These are phyloP conservation scores for Xylaria sp. DNA, from an alignment of 2,329 filamentous ascomycete genomes.

Conservation along the genomic window DNA sequence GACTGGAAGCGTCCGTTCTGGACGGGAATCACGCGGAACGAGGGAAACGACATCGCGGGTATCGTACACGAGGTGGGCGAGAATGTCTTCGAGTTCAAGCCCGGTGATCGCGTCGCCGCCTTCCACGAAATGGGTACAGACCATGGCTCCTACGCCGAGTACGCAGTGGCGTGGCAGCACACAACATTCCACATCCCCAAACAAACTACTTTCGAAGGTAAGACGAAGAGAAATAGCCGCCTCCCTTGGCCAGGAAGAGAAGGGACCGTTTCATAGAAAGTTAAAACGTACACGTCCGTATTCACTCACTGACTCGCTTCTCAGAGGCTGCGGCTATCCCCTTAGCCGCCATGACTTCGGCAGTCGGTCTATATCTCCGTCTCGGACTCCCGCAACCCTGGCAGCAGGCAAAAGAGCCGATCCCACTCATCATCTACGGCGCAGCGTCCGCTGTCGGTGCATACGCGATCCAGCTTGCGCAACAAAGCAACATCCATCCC, in stretches of 20 bases:
- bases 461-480: constrained; percentile 67
- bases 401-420: constrained; percentile 49
- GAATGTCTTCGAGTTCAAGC: constrained; percentile 66
- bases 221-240: neutral
- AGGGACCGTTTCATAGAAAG: too few species aligned
- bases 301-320: neutral
- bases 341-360: constrained; percentile 64
- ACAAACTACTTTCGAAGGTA: constrained; percentile 61
- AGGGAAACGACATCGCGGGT: constrained; percentile 66
- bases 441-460: constrained; percentile 66
- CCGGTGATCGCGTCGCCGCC: constrained; percentile 59
- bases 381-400: constrained; percentile 62
- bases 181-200: constrained; percentile 66
- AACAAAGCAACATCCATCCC: constrained; percentile 66
- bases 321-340: constrained; percentile 66
- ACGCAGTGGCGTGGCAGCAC: constrained; percentile 64
- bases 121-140: constrained; percentile 63
- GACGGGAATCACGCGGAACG: constrained; percentile 50
- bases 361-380: constrained; percentile 59
- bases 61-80: constrained; percentile 64
- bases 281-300: neutral
- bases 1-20: constrained; percentile 55
- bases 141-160: constrained; percentile 69
- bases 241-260: neutral
- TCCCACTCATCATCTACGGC: constrained; percentile 62